phyloP scores from a whole-genome alignment of 2,329 filamentous ascomycete genomes.

The Colletotrichum gigasporum region DNA sequence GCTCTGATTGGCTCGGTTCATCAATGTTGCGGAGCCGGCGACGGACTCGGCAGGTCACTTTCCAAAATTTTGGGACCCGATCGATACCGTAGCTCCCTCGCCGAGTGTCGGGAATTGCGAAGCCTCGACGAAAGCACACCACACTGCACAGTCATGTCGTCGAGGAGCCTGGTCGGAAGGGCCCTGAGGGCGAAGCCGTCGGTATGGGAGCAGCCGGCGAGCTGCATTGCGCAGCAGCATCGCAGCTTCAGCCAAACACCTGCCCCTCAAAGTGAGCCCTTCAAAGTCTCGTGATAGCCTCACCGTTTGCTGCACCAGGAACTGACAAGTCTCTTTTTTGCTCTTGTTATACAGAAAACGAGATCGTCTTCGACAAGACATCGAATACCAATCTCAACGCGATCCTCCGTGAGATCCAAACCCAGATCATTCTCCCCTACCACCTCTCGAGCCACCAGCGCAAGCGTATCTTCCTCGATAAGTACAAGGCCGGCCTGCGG shows the following conservation, averaged over 20 bases:
- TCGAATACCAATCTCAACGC: conserved; percentile 63
- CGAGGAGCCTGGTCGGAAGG: conserved; percentile 27
- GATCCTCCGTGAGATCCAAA: conserved; percentile 62
- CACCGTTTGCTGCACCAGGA: background rate
- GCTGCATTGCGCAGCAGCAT: conserved; percentile 26
- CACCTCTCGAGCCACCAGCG: conserved; percentile 65
- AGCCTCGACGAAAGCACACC: background rate
- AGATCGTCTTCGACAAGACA: conserved; percentile 59
- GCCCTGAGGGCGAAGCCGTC: conserved; percentile 30
- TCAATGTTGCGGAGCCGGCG: conserved; percentile 32
- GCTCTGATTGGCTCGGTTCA: conserved; percentile 48
- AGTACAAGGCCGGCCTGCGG: conserved; percentile 58
- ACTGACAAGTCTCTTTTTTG: background rate
- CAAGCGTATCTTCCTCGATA: conserved; percentile 59
- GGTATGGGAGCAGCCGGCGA: conserved; percentile 24
- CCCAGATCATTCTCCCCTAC: conserved; percentile 69
- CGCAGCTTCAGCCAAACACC: conserved; percentile 31
- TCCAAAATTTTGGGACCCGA: conserved; percentile 26
- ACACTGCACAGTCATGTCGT: conserved; percentile 18
- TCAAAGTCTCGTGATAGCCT: background rate
- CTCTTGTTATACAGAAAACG: conserved; percentile 10
- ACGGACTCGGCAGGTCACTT: background rate
- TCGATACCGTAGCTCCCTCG: background rate
- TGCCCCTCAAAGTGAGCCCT: conserved; percentile 19
- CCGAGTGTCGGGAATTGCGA: conserved; percentile 2